These are phyloP conservation scores for Penicillium robsamsonii DNA, from an alignment of 495 filamentous ascomycete species.

Conservation along the genomic window DNA sequence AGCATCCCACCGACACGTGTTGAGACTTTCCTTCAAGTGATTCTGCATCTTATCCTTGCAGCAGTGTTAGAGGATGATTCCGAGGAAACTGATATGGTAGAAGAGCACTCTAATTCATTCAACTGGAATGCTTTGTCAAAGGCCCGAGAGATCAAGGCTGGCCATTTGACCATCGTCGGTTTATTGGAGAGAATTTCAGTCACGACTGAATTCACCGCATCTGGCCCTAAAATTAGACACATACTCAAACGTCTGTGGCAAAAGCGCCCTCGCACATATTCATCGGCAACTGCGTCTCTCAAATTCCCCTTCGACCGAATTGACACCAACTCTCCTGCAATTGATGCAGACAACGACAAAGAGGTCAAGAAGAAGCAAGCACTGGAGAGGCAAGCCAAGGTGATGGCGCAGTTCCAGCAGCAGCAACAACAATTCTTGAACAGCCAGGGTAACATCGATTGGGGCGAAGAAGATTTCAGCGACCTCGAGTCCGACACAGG, in stretches of 20 bases:
- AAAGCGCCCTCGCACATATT: conserved; percentile 68
- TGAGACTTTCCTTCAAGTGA: conserved; percentile 87
- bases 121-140: conserved; percentile 64
- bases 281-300: conserved; percentile 53
- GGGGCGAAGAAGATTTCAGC: conserved; percentile 76
- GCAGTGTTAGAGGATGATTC: conserved; percentile 77
- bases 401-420: conserved; percentile 96
- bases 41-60: conserved; percentile 80
- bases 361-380: conserved; percentile 88
- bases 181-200: conserved; percentile 71
- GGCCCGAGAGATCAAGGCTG: conserved; percentile 53
- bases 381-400: conserved; percentile 78
- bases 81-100: conserved; percentile 53
- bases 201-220: conserved; percentile 71
- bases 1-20: conserved; percentile 75
- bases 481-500: conserved; percentile 59
- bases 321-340: conserved; percentile 57
- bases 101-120: conserved; percentile 57
- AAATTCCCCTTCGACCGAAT: conserved; percentile 53
- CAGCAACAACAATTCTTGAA: conserved; percentile 93
- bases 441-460: conserved; percentile 79
- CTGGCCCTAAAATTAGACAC: conserved; percentile 78
- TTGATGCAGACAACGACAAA: conserved; percentile 64
- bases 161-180: conserved; percentile 64
- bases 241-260: conserved; percentile 86